A percentile compares a stretch with the other conserved stretches of the same genome.
These are phyloP conservation scores for Lipomyces yamanashiensis DNA, from an alignment of 805 yeast species.

Conservation along the genomic window DNA sequence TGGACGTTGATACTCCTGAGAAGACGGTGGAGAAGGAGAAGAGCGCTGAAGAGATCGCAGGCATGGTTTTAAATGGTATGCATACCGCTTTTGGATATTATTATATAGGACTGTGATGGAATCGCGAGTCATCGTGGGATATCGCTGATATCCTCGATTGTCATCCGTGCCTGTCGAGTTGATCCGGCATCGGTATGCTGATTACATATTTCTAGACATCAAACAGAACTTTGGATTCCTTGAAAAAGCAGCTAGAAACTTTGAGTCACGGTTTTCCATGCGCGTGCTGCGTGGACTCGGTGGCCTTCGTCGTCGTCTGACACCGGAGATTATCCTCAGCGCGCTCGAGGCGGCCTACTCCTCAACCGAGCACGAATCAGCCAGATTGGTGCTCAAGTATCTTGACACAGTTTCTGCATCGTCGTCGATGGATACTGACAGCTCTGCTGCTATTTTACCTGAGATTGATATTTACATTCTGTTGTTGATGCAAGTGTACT, in stretches of 20 bases:
- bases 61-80: constrained; percentile 30
- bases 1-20: constrained; percentile 20
- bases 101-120: neutral
- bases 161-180: neutral
- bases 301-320: constrained; percentile 67
- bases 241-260: constrained; percentile 66
- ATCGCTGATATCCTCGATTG: no score
- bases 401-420: constrained; percentile 14
- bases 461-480: constrained; percentile 82
- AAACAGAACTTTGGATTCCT: constrained; percentile 52
- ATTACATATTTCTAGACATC: constrained; percentile 39
- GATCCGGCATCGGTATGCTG: neutral
- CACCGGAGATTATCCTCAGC: constrained; percentile 57
- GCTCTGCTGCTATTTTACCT: constrained; percentile 59
- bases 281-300: constrained; percentile 85
- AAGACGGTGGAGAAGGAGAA: constrained; percentile 11
- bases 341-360: constrained; percentile 64
- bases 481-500: constrained; percentile 73
- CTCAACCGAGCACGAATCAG: constrained; percentile 34
- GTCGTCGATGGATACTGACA: constrained; percentile 6
- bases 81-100: neutral
- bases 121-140: neutral
- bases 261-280: constrained; percentile 86
- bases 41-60: constrained; percentile 29
- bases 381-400: constrained; percentile 18